Evolutionary conservation across 345 rosid species (phyloP).

Genomic region (Salix purpurea): DNA sequence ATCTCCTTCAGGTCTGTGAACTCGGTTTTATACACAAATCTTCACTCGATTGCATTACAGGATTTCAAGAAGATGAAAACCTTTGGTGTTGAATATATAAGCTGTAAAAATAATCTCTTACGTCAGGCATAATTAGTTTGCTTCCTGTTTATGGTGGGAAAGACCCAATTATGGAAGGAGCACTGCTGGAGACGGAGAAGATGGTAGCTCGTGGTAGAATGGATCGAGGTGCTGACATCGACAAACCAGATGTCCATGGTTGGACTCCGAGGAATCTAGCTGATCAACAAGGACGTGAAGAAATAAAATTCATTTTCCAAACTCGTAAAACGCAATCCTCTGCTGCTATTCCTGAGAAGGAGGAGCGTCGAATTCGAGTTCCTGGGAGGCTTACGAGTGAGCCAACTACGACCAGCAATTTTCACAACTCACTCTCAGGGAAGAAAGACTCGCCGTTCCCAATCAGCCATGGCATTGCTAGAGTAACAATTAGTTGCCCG

Average conservation of each 20-base stretch:
- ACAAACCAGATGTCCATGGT: conserved; percentile 51
- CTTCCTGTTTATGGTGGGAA: conserved; percentile 4
- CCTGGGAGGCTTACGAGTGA: conserved; percentile 74
- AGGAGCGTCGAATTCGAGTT: conserved; percentile 34
- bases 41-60: background rate
- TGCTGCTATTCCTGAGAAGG: conserved; percentile 44
- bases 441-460: conserved; percentile 35
- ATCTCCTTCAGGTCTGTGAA: conserved; percentile 70
- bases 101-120: background rate
- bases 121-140: background rate
- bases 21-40: background rate
- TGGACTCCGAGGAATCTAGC: conserved; percentile 78
- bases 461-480: conserved; percentile 15
- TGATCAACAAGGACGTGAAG: conserved; percentile 83
- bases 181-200: conserved; percentile 63
- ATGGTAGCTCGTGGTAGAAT: conserved; percentile 71
- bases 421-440: conserved; percentile 59
- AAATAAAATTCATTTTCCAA: conserved; percentile 52
- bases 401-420: conserved; percentile 57
- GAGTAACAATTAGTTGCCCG: conserved; percentile 66
- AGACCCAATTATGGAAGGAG: conserved; percentile 64
- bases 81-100: background rate
- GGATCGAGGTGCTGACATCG: conserved; percentile 54
- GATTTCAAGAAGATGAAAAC: background rate
- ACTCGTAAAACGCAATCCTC: conserved; percentile 31